Base-by-base conservation (phyloP, 805 yeast genomes). In the Komagataella phaffii region DNA sequence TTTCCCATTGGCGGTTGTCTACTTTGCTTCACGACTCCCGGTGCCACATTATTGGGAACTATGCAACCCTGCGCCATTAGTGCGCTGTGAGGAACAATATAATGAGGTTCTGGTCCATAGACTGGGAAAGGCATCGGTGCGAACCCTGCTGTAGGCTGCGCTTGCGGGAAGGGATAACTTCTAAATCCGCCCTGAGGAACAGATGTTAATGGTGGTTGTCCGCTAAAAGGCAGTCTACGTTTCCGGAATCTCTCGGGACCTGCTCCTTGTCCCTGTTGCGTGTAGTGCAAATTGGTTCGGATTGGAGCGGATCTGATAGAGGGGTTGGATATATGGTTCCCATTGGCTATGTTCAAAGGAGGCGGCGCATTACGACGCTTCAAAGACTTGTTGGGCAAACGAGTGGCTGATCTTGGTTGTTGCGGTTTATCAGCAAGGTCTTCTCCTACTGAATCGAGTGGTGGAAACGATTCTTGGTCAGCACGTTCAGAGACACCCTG, bases 291-390 rank as follows among this genome's bases (percentile, higher is more conserved):
- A 8, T 44, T 44, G 17, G 46, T 44, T 12, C 21, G 46, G n/a
- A 44, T 44, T 14, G 52, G 52, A 7, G 52, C 52, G 18, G 52
- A 50, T 40, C 21, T 46, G 30, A 50, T 50, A 19, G 17, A 10
- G 12, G 49, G 52, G n/a, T 45, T 23, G 8, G 52, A 17, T 14
- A 30, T 49, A 19, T n/a, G 7, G 7, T 24, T 45, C 18, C 40
- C 23, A 12, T 46, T 17, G 17, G 49, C 30, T 43, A 50, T 50
- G n/a, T 36, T 43, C 52, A 50, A n/a, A 3, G 52, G 52, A 12
- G 52, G 52, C 7, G 52, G 52, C 3, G 52, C 52, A 24, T 17
- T 46, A 6, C 44, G 17, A n/a, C 52, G 24, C 46, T 50, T 50
- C 17, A 50, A 46, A n/a, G 49, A 18, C 44, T 43, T 46, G 21